phyloP scores from a whole-genome alignment of 495 filamentous ascomycete species.

The Penicillium verhagenii region DNA sequence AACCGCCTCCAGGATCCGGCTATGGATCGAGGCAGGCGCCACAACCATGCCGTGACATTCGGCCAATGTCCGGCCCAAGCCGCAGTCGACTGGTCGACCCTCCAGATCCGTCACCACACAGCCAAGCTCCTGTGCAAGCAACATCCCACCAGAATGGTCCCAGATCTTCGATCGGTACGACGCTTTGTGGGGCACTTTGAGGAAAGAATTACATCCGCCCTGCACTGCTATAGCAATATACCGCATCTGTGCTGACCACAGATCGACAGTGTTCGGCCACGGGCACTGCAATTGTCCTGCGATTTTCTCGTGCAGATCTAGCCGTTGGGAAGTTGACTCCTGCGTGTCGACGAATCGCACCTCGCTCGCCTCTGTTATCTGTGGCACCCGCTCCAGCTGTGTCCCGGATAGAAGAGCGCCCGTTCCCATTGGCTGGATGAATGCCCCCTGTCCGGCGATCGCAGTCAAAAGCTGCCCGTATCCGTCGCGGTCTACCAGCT shows the following conservation, averaged over 20 bases:
- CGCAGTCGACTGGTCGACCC: slow-evolving; percentile 42
- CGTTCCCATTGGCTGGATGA: slow-evolving; percentile 45
- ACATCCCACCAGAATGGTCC: slow-evolving; percentile 71
- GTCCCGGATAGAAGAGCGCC: slow-evolving; percentile 34
- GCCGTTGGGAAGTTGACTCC: slow-evolving; percentile 40
- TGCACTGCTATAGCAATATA: slow-evolving; percentile 62
- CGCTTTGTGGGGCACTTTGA: slow-evolving; percentile 59
- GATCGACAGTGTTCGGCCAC: slow-evolving; percentile 51
- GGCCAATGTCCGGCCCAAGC: slow-evolving; percentile 39
- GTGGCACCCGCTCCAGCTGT: slow-evolving; percentile 29
- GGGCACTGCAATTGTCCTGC: slow-evolving; percentile 45
- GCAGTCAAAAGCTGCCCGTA: slow-evolving; percentile 57
- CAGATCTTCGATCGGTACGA: slow-evolving; percentile 61
- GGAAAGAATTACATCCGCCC: slow-evolving; percentile 53
- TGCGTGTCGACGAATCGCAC: slow-evolving; percentile 51
- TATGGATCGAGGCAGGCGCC: slow-evolving; percentile 41
- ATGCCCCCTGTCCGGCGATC: slow-evolving; percentile 55
- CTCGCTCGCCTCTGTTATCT: slow-evolving; percentile 31
- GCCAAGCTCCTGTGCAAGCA: slow-evolving; percentile 65
- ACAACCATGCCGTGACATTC: slow-evolving; percentile 46
- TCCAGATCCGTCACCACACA: slow-evolving; percentile 62
- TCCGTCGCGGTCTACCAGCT: slow-evolving; percentile 47
- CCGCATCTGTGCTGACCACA: slow-evolving; percentile 64
- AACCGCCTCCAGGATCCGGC: slow-evolving; percentile 38
- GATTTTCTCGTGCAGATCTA: slow-evolving; percentile 45